Percentiles rank a stretch among this genome's conserved stretches.
These are phyloP conservation scores for Favolaschia claudopus DNA, from an alignment of 768 basidiomycete genomes.

Conservation along the genomic window DNA sequence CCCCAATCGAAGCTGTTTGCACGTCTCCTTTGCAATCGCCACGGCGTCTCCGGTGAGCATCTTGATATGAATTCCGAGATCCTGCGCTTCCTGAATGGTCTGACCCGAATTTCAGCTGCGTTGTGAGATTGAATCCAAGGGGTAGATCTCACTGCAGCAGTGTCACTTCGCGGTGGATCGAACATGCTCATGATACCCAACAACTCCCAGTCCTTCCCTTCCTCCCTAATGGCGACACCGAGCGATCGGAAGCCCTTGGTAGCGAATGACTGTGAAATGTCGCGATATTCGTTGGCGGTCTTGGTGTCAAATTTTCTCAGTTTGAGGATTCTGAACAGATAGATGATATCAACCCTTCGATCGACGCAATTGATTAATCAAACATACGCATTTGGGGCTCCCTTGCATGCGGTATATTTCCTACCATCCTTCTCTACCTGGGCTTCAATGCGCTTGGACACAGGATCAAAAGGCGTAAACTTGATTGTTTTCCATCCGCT, in stretches of 20 bases:
- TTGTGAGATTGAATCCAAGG: background rate
- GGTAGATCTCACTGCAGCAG: slow-evolving; percentile 45
- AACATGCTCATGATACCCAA: slow-evolving; percentile 50
- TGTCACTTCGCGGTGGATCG: slow-evolving; percentile 55
- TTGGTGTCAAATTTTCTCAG: slow-evolving; percentile 42
- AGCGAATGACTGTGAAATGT: slow-evolving; percentile 47
- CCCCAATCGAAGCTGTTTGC: slow-evolving; percentile 51
- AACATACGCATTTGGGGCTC: slow-evolving; percentile 50
- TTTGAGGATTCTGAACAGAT: slow-evolving; percentile 46
- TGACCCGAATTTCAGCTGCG: slow-evolving; percentile 5
- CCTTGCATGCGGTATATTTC: slow-evolving; percentile 51
- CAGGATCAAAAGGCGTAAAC: slow-evolving; percentile 58
- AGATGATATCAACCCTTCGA: background rate
- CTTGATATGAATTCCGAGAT: slow-evolving; percentile 54
- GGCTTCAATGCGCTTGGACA: slow-evolving; percentile 58
- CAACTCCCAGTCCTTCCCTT: slow-evolving; percentile 49
- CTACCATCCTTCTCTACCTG: slow-evolving; percentile 54
- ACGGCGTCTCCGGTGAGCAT: slow-evolving; percentile 62
- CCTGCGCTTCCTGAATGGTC: slow-evolving; percentile 51
- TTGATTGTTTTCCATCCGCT: slow-evolving; percentile 53
- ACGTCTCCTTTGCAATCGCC: slow-evolving; percentile 56
- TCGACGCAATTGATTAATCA: background rate
- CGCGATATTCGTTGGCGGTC: slow-evolving; percentile 42
- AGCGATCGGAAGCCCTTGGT: slow-evolving; percentile 52
- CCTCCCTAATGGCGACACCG: slow-evolving; percentile 54